Conservation (phyloP, 2,329 filamentous ascomycete species). For the Colletotrichum musicola region DNA sequence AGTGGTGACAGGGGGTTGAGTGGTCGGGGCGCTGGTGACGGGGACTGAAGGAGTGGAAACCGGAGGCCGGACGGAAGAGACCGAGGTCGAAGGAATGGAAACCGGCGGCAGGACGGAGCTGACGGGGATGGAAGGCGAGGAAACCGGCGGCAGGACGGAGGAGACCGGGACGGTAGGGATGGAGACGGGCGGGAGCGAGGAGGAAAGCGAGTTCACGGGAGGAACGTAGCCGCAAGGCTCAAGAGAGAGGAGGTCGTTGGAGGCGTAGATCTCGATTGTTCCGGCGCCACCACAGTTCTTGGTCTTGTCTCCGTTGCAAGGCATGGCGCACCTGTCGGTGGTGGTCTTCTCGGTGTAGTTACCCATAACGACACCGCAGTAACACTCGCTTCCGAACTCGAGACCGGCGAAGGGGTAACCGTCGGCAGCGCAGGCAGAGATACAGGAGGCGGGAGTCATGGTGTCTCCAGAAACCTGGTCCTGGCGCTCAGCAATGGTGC, state of each 20-base stretch:
- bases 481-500: conserved; percentile 60
- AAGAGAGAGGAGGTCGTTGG: conserved; percentile 61
- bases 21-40: conserved; percentile 35
- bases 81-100: conserved; percentile 27
- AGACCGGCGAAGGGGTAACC: conserved; percentile 63
- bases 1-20: conserved; percentile 37
- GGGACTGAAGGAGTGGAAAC: conserved; percentile 20
- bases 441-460: conserved; percentile 58
- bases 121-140: conserved; percentile 18
- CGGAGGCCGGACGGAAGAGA: conserved; percentile 12
- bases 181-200: conserved; percentile 37
- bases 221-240: conserved; percentile 60
- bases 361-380: conserved; percentile 66
- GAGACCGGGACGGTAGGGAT: too few relatives aligned
- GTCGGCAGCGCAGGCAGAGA: conserved; percentile 55
- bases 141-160: too few relatives aligned
- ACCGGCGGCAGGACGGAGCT: conserved; percentile 34
- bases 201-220: conserved; percentile 42
- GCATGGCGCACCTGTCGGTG: conserved; percentile 59
- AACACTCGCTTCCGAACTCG: conserved; percentile 60
- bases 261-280: conserved; percentile 60
- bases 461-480: conserved; percentile 49
- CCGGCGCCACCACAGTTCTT: conserved; percentile 58
- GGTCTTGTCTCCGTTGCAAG: conserved; percentile 62
- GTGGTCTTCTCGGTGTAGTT: conserved; percentile 56